These are phyloP conservation scores for Sporothrix schenckii DNA, from an alignment of 2,329 filamentous ascomycete genomes.

Conservation along the genomic window DNA sequence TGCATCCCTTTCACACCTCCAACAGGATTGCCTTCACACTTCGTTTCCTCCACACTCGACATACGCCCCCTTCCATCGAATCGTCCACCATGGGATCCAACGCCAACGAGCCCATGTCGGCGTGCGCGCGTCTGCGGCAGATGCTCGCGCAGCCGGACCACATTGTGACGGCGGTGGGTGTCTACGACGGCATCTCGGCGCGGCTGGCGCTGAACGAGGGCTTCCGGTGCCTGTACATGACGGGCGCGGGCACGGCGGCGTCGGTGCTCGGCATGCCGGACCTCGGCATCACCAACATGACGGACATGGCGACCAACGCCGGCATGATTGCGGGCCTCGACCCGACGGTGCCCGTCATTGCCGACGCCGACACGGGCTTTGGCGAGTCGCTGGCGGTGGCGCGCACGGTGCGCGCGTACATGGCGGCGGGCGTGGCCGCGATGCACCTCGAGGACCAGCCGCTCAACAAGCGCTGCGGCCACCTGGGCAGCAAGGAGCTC, in stretches of 20 bases:
- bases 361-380: constrained; percentile 63
- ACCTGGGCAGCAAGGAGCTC: constrained; percentile 63
- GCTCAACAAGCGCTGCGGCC: constrained; percentile 66
- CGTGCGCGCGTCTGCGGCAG: constrained; percentile 19
- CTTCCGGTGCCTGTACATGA: constrained; percentile 70
- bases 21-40: neutral
- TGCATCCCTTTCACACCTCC: neutral
- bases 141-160: constrained; percentile 45
- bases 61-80: too few species aligned
- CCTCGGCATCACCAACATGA: constrained; percentile 62
- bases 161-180: constrained; percentile 63
- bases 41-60: neutral
- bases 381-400: constrained; percentile 57
- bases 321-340: constrained; percentile 65
- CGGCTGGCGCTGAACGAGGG: constrained; percentile 64
- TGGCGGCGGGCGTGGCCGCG: constrained; percentile 58
- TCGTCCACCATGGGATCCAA: neutral
- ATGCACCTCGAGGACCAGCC: constrained; percentile 68
- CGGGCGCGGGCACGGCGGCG: constrained; percentile 63
- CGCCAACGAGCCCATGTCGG: constrained; percentile 23
- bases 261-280: constrained; percentile 65
- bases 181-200: constrained; percentile 69
- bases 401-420: constrained; percentile 53
- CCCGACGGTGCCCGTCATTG: constrained; percentile 60
- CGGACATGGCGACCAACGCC: constrained; percentile 66